Evolutionary conservation across 768 basidiomycete genomes (phyloP), one percentile per base, ranked within the genome.

Genomic region (Myochromella boudieri): DNA sequence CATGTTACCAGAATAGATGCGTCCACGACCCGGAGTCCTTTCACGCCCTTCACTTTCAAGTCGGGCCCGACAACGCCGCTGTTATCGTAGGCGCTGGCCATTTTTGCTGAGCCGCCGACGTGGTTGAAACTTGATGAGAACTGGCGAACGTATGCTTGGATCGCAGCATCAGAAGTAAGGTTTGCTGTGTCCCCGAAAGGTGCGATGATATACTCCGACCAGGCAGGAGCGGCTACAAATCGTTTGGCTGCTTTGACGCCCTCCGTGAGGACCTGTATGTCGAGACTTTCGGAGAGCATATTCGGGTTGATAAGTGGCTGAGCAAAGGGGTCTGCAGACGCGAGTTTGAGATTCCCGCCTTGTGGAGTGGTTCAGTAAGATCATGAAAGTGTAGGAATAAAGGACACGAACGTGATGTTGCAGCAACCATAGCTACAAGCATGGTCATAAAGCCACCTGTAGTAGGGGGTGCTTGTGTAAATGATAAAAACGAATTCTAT

Each of bases 281-380:
- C 55, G 15, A 53, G 49, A 6, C 42, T 22, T 10, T 42, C 26
- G 4, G 42, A 21, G 1, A 51, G 33, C 18, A 54, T 31, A 11
- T 46, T 44, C 2, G 55, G 55, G 37, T 57, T 27, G 20, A 57
- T 51, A 29, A 54, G 27, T 1, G 55, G 55, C 20, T 37, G 28
- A 0, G 26, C 52, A 12, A 51, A 43, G 8, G 49, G 43, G 24
- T 54, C 27, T n/a, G 11, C 14, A 3, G 52, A 53, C 14, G 32
- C 38, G n/a, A 56, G 41, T 18, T 32, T 41, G 14, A 52, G 15
- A 22, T 41, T 37, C 10, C 51, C 51, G 29, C 49, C 48, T 47
- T 28, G 31, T 3, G n/a, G n/a, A n/a, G n/a, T 10, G 27, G 9
- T 29, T 29, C 4, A 27, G 4, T 18, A 27, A 8, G 17, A 27